Base-by-base conservation (phyloP, 768 basidiomycete genomes). In the Scleroderma bovista region DNA sequence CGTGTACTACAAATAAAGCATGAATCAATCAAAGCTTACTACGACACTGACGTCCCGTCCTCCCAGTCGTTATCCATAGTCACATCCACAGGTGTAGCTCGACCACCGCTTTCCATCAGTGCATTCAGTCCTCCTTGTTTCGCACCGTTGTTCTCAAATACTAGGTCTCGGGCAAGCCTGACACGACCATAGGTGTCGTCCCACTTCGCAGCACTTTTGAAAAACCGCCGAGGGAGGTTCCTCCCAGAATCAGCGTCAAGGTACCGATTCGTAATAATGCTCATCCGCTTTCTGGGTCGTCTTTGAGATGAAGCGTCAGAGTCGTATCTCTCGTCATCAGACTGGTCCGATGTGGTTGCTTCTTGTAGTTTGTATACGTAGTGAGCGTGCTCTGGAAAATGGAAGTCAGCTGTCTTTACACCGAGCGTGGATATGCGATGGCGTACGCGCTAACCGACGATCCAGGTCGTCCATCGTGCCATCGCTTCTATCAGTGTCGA, bases 401-500 rank as follows among this genome's bases (percentile, higher is more conserved):
- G 7, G 40, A 20, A 44, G 10, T 58, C 39, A 48, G 40, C 5
- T 39, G 12, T 13, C 34, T 13, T 41, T 44, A 15, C 17, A 7
- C 26, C 2, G 29, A 23, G 16, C 34, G 13, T 36, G 34, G 34
- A 3, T 9, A 38, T 5, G 32, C 34, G 45, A 12, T 4, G 15
- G 71, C 86, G 65, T 62, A 88, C 87, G 84, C 11, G 84, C 84
- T n/a, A 89, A 72, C 42, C 72, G 75, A 50, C 78, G 77, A 59
- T 90, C 88, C 33, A 89, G 58, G 15, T 82, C 78, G 52, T 90
- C 86, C 59, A 69, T 67, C 29, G 64, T 64, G 37, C 51, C 60
- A n/a, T 77, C 72, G 33, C 75, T 75, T 6, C 56, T 56, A 9
- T 61, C 58, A 3, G 75, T 75, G 12, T 79, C 75, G 24, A 63